A percentile compares a stretch with the other conserved stretches of the same genome.
These are phyloP conservation scores for Athelia psychrophila DNA, from an alignment of 1,284 basidiomycete species.

Conservation along the genomic window DNA sequence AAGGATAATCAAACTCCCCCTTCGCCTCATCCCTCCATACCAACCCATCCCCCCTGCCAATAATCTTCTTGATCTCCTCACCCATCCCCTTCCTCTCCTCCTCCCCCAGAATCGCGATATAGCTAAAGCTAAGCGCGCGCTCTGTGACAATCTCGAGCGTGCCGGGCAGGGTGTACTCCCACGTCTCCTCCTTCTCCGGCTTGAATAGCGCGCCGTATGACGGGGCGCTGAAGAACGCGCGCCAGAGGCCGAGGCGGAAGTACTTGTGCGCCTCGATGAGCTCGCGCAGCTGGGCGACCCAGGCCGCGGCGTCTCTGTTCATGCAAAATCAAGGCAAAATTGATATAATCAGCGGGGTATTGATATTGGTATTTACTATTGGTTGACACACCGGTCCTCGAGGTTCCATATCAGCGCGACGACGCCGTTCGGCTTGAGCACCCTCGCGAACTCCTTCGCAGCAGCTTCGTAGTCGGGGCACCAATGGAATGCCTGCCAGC, in stretches of 20 bases:
- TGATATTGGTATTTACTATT: background rate
- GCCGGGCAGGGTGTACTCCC: slow-evolving; percentile 44
- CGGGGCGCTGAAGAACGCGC: slow-evolving; percentile 53
- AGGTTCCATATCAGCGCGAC: slow-evolving; percentile 78
- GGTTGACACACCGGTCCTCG: slow-evolving; percentile 63
- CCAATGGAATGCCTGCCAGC: slow-evolving; percentile 77
- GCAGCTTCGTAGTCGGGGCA: slow-evolving; percentile 70
- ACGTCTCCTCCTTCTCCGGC: slow-evolving; percentile 50
- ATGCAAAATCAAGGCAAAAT: background rate
- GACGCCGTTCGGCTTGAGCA: slow-evolving; percentile 65
- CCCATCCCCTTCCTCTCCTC: slow-evolving; percentile 51
- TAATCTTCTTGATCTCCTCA: slow-evolving; percentile 45
- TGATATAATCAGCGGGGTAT: background rate
- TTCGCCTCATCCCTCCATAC: slow-evolving; percentile 42
- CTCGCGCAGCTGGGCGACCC: slow-evolving; percentile 70
- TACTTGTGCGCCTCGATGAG: slow-evolving; percentile 70
- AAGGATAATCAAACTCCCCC: slow-evolving; percentile 53
- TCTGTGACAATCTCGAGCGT: slow-evolving; percentile 53
- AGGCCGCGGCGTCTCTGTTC: slow-evolving; percentile 52
- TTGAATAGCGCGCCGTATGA: slow-evolving; percentile 53
- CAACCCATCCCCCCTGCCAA: slow-evolving; percentile 41
- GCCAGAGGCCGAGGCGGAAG: slow-evolving; percentile 71
- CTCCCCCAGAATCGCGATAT: slow-evolving; percentile 56
- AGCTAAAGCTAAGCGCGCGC: slow-evolving; percentile 72
- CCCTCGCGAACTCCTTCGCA: slow-evolving; percentile 62